phyloP scores from a whole-genome alignment of 2,329 filamentous ascomycete species.

The Pleomassaria siparia region DNA sequence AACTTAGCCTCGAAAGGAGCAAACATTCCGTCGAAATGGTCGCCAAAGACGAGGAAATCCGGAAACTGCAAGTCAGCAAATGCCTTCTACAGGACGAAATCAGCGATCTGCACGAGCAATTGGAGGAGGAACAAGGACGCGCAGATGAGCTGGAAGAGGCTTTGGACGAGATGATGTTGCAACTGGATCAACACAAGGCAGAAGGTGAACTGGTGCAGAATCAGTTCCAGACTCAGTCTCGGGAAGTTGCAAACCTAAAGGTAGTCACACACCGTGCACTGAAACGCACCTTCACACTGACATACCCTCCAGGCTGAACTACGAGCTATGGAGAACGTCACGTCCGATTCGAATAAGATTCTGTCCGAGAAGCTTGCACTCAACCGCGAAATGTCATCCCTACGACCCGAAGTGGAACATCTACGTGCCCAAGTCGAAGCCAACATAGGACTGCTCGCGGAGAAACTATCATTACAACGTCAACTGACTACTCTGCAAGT shows the following conservation, averaged over 20 bases:
- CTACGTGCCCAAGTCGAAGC: slow-evolving; percentile 59
- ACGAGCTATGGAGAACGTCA: slow-evolving; percentile 65
- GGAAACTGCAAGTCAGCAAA: slow-evolving; percentile 66
- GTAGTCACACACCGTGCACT: slow-evolving; percentile 49
- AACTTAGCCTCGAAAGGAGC: slow-evolving; percentile 69
- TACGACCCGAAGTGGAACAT: slow-evolving; percentile 65
- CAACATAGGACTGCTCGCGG: slow-evolving; percentile 70
- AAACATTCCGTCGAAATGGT: slow-evolving; percentile 67
- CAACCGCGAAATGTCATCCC: slow-evolving; percentile 58
- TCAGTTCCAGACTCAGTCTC: slow-evolving; percentile 54
- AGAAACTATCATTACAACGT: slow-evolving; percentile 78
- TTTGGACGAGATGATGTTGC: slow-evolving; percentile 50
- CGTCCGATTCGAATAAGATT: slow-evolving; percentile 69
- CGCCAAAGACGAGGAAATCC: slow-evolving; percentile 72
- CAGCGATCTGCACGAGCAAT: slow-evolving; percentile 64
- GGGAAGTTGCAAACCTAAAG: slow-evolving; percentile 60
- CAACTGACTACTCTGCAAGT: slow-evolving; percentile 76
- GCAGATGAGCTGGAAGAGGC: slow-evolving; percentile 58
- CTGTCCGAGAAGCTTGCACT: slow-evolving; percentile 66
- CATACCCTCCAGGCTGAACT: slow-evolving; percentile 64
- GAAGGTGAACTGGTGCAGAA: slow-evolving; percentile 49
- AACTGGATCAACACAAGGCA: slow-evolving; percentile 51
- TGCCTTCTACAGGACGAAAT: slow-evolving; percentile 74
- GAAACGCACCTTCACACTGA: slow-evolving; percentile 37
- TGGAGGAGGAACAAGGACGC: slow-evolving; percentile 62